These are phyloP conservation scores for Penicillium sp. DNA, from an alignment of 2,329 filamentous ascomycete species.

Conservation along the genomic window DNA sequence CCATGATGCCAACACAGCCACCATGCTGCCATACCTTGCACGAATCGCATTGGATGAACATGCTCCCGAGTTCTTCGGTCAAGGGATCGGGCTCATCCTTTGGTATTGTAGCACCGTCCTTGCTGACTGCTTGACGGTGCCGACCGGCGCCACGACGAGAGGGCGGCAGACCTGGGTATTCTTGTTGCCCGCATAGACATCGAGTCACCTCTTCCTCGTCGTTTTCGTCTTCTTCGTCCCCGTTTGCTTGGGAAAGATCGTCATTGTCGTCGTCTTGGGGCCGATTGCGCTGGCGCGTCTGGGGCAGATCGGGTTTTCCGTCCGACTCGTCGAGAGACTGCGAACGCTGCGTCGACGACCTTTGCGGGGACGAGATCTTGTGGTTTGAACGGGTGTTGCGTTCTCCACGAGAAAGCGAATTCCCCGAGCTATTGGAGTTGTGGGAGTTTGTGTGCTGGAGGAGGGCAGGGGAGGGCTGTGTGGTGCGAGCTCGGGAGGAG, in stretches of 20 bases:
- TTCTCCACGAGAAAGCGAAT: conserved; percentile 69
- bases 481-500: conserved; percentile 82
- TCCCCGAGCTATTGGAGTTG: conserved; percentile 68
- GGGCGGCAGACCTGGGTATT: conserved; percentile 77
- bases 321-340: conserved; percentile 55
- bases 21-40: conserved; percentile 99
- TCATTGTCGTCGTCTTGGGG: conserved; percentile 65
- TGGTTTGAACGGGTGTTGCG: conserved; percentile 67
- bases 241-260: conserved; percentile 39
- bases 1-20: conserved; percentile 94
- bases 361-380: conserved; percentile 69
- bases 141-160: conserved; percentile 58
- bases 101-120: conserved; percentile 58
- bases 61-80: conserved; percentile 81
- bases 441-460: conserved; percentile 74
- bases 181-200: conserved; percentile 90
- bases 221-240: conserved; percentile 56
- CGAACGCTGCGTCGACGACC: conserved; percentile 62
- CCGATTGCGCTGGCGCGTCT: conserved; percentile 75
- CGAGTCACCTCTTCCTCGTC: conserved; percentile 92
- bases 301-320: conserved; percentile 58
- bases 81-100: conserved; percentile 58
- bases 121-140: conserved; percentile 47
- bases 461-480: conserved; percentile 64
- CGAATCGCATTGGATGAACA: conserved; percentile 96